Conservation (phyloP, 495 filamentous ascomycete genomes). For the Penicillium coprophilum region DNA sequence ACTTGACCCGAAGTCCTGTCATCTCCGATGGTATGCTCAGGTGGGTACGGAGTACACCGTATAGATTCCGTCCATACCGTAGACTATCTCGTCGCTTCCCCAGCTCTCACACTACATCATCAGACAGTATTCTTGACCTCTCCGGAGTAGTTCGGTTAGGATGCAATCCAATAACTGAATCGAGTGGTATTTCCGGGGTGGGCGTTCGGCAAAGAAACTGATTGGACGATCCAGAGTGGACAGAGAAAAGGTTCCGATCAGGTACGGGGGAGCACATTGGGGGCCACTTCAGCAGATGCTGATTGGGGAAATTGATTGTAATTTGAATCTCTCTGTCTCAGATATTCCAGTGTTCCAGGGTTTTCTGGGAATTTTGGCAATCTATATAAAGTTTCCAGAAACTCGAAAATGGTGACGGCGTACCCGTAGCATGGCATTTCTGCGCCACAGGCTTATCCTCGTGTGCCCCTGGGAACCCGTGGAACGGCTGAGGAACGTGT, state of each 20-base stretch:
- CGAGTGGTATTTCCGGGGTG: not conserved
- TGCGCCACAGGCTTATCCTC: conserved; percentile 13
- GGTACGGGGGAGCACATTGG: not conserved
- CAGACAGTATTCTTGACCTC: not conserved
- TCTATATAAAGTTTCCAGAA: conserved; percentile 1
- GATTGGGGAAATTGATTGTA: not conserved
- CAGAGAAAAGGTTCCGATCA: not conserved
- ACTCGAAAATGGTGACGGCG: conserved; percentile 5
- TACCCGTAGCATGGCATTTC: conserved; percentile 4
- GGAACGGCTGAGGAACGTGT: conserved; percentile 12
- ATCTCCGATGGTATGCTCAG: conserved; percentile 1
- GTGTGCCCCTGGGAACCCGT: conserved; percentile 10
- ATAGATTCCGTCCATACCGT: not conserved
- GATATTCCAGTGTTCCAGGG: not conserved
- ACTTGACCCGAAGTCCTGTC: not conserved
- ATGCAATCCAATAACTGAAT: not conserved
- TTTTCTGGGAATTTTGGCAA: not conserved
- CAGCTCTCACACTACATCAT: not conserved
- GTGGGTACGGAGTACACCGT: not conserved
- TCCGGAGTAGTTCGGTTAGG: conserved; percentile 3
- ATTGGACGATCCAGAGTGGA: conserved; percentile 5
- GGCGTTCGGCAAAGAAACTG: not conserved
- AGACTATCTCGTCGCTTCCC: not conserved
- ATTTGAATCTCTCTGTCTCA: conserved; percentile 2
- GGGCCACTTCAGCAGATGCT: not conserved